A percentile compares a stretch with the other conserved stretches of the same genome.
Evolutionary conservation across 106 monocot species (phyloP).

Genomic region (Phalaenopsis aphrodite): DNA sequence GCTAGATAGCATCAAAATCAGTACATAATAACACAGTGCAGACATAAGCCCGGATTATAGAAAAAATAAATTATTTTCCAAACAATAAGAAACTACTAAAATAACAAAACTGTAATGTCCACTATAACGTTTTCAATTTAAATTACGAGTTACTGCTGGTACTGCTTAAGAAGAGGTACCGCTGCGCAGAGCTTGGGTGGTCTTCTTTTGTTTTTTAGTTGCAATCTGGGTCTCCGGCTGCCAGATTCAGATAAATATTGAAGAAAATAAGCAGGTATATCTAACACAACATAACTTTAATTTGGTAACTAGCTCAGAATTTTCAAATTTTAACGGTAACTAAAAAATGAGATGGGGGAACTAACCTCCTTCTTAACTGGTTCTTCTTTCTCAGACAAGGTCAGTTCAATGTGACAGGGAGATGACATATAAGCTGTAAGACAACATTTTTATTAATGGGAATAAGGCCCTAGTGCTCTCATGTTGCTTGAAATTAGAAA

Average conservation of each 20-base stretch:
- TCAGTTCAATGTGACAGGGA: constrained; percentile 84
- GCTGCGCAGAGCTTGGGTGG: background rate
- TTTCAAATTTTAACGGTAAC: too few species aligned
- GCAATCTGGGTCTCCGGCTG: constrained; percentile 19
- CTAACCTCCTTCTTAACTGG: constrained; percentile 78
- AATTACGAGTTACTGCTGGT: background rate
- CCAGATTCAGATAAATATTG: background rate
- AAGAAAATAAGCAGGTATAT: background rate
- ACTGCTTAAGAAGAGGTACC: constrained; percentile 6
- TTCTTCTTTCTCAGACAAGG: constrained; percentile 88
- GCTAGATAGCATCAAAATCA: too few species aligned
- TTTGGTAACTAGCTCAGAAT: background rate
- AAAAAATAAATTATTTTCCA: too few species aligned
- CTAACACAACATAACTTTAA: background rate
- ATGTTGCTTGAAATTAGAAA: too few species aligned
- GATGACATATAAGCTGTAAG: constrained; percentile 83
- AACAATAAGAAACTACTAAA: too few species aligned
- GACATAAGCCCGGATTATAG: too few species aligned
- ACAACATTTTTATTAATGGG: too few species aligned
- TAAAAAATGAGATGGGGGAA: background rate
- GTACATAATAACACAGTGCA: too few species aligned
- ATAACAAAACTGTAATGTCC: too few species aligned
- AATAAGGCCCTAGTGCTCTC: too few species aligned
- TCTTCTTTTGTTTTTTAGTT: constrained; percentile 11
- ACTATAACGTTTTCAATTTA: background rate